Percentiles rank a stretch among this genome's conserved stretches.
Conservation (phyloP, 2,329 filamentous ascomycete species). For the Microdochium paspali region DNA sequence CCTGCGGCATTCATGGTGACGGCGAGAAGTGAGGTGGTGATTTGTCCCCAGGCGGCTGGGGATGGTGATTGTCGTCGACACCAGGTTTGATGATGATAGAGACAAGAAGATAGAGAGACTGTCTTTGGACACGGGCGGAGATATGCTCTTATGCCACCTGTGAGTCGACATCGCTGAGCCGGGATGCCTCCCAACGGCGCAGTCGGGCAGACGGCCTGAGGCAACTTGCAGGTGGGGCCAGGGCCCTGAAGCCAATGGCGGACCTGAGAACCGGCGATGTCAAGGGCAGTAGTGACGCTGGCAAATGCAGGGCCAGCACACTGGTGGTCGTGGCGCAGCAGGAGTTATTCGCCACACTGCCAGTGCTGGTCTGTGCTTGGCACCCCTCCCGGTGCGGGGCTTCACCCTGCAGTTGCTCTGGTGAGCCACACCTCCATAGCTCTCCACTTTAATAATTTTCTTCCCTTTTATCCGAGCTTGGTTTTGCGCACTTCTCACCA, state of each 20-base stretch:
- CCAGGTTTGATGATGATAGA: constrained; percentile 5
- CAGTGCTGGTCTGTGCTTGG: not conserved
- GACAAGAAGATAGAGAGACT: not conserved
- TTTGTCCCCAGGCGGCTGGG: not conserved
- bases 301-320: too few relatives aligned
- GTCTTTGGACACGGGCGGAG: not conserved
- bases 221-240: not conserved
- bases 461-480: constrained; percentile 2
- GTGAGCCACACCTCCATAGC: constrained; percentile 5
- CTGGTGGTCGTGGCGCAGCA: constrained; percentile 5
- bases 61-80: constrained; percentile 2
- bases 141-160: not conserved
- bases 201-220: not conserved
- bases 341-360: constrained; percentile 4
- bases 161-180: not conserved
- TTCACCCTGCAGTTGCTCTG: not conserved
- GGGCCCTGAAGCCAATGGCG: not conserved
- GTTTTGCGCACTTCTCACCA: not conserved
- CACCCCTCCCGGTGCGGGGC: not conserved
- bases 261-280: not conserved
- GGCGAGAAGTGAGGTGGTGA: constrained; percentile 5
- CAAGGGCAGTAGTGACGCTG: too few relatives aligned
- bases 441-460: constrained; percentile 4
- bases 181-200: not conserved
- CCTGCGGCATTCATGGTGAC: constrained; percentile 44